These are phyloP conservation scores for Schizosaccharomyces octosporus DNA, from an alignment of 805 yeast genomes.

Conservation along the genomic window DNA sequence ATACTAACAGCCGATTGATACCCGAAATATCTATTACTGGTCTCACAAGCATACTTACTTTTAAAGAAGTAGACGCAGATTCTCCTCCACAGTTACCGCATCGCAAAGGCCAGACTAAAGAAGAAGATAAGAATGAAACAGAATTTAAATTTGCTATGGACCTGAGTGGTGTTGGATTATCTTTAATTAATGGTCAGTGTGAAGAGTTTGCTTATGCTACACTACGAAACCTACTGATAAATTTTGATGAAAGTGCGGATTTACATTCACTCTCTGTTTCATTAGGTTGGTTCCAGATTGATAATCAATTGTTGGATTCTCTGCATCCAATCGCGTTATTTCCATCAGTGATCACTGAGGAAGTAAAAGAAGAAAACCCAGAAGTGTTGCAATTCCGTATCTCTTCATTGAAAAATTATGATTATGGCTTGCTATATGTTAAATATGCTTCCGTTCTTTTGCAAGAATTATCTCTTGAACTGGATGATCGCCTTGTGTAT, in stretches of 20 bases:
- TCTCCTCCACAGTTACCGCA: not conserved
- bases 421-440: slow-evolving; percentile 71
- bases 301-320: slow-evolving; percentile 74
- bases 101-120: slow-evolving; percentile 5
- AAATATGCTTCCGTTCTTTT: slow-evolving; percentile 73
- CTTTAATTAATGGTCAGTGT: slow-evolving; percentile 43
- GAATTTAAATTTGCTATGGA: slow-evolving; percentile 30
- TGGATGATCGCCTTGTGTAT: slow-evolving; percentile 78
- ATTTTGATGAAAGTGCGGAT: slow-evolving; percentile 53
- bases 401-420: slow-evolving; percentile 62
- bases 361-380: slow-evolving; percentile 47
- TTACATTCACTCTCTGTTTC: slow-evolving; percentile 40
- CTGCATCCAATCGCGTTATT: slow-evolving; percentile 66
- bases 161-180: slow-evolving; percentile 62
- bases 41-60: not conserved
- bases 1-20: not conserved
- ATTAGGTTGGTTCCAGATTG: slow-evolving; percentile 80
- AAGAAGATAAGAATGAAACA: slow-evolving; percentile 29
- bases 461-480: slow-evolving; percentile 77
- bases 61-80: not conserved
- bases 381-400: slow-evolving; percentile 79
- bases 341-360: slow-evolving; percentile 70
- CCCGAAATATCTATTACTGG: not conserved
- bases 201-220: slow-evolving; percentile 73
- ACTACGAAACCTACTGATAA: slow-evolving; percentile 52